Evolutionary conservation across 192 early-diverging fungal species (phyloP).

Genomic region (Backusella tuberculispora): DNA sequence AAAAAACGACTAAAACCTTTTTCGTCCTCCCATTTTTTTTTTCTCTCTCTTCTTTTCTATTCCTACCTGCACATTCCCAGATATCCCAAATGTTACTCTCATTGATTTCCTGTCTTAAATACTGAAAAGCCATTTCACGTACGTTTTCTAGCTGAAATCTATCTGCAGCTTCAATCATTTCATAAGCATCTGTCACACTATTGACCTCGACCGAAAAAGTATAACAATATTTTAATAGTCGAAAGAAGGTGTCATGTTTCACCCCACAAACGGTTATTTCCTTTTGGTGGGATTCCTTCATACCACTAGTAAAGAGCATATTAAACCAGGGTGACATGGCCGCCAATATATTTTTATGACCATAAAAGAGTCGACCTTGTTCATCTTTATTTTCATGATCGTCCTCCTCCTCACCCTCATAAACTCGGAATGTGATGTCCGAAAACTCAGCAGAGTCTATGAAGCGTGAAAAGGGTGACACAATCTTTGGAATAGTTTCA

Average conservation of each 20-base stretch:
- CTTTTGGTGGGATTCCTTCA: conserved; percentile 55
- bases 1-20: not conserved
- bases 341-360: conserved; percentile 55
- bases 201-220: not conserved
- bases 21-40: not conserved
- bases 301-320: conserved; percentile 61
- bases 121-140: conserved; percentile 33
- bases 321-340: conserved; percentile 55
- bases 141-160: conserved; percentile 35
- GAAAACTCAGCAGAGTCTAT: conserved; percentile 38
- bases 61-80: conserved; percentile 44
- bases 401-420: conserved; percentile 28
- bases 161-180: conserved; percentile 39
- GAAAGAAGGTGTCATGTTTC: conserved; percentile 29
- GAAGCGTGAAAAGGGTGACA: conserved; percentile 10
- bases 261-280: conserved; percentile 39
- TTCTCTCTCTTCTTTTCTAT: not conserved
- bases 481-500: conserved; percentile 12
- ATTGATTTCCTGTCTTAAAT: conserved; percentile 34
- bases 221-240: conserved; percentile 31
- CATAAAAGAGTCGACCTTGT: conserved; percentile 36
- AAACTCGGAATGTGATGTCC: conserved; percentile 36
- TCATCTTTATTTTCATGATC: not conserved
- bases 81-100: conserved; percentile 39
- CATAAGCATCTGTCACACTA: conserved; percentile 16